These are phyloP conservation scores for Cornus florida DNA, from an alignment of 148 eudicot species.

Conservation along the genomic window DNA sequence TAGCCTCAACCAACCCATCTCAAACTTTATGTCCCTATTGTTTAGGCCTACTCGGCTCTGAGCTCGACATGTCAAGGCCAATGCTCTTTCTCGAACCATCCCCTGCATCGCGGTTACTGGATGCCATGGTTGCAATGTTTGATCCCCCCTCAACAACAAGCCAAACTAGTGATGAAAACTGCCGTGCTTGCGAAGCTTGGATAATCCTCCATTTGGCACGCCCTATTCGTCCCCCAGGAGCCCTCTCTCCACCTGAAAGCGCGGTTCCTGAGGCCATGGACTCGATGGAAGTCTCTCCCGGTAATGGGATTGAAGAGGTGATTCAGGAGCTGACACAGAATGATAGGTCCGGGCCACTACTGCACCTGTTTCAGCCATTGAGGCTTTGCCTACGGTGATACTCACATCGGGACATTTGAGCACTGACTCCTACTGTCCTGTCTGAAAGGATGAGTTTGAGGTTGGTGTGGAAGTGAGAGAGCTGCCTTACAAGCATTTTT, in stretches of 20 bases:
- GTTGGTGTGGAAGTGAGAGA: too few species aligned
- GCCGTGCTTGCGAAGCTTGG: conserved; percentile 6
- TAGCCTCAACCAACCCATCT: conserved; percentile 32
- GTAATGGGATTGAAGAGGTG: conserved; percentile 7
- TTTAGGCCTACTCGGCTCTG: conserved; percentile 30
- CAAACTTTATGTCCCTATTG: conserved; percentile 53
- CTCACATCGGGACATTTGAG: too few species aligned
- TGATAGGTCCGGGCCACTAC: conserved; percentile 35
- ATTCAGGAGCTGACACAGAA: conserved; percentile 21
- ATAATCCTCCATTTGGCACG: conserved; percentile 23
- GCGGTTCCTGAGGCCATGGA: background rate
- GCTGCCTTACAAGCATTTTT: too few species aligned
- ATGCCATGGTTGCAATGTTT: conserved; percentile 28
- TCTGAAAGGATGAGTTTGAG: too few species aligned
- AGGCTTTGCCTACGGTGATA: conserved; percentile 17
- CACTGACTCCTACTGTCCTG: too few species aligned
- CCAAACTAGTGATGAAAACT: background rate
- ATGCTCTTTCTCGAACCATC: conserved; percentile 20
- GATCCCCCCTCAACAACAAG: conserved; percentile 15
- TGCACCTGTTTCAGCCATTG: conserved; percentile 24
- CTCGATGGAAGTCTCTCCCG: background rate
- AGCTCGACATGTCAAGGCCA: conserved; percentile 42
- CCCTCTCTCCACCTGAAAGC: conserved; percentile 11
- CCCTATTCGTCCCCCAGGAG: conserved; percentile 21
- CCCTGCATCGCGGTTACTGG: conserved; percentile 15